A percentile compares a stretch with the other conserved stretches of the same genome.
phyloP scores from a whole-genome alignment of 352 stramenopile species.

The Bremia lactucae region DNA sequence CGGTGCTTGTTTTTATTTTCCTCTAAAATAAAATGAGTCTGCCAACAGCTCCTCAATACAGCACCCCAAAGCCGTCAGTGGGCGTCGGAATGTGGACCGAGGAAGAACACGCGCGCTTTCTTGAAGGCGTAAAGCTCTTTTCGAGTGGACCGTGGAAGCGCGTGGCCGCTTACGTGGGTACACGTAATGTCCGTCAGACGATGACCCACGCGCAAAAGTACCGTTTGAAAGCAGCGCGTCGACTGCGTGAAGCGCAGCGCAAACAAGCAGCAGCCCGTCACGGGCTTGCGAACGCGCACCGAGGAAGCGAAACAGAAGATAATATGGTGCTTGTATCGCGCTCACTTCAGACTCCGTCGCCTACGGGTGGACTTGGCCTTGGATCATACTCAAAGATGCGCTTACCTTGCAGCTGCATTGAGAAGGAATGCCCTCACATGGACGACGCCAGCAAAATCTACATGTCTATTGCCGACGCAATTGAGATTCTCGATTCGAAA shows the following conservation, averaged over 20 bases:
- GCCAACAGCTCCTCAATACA: slow-evolving; percentile 8
- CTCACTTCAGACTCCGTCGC: slow-evolving; percentile 9
- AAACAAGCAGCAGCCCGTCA: slow-evolving; percentile 34
- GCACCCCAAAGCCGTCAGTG: slow-evolving; percentile 10
- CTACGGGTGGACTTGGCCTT: slow-evolving; percentile 12
- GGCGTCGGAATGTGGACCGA: slow-evolving; percentile 51
- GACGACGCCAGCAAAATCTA: slow-evolving; percentile 28
- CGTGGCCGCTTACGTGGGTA: slow-evolving; percentile 60
- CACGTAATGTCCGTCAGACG: slow-evolving; percentile 66
- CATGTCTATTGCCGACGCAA: slow-evolving; percentile 35
- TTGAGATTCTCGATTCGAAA: slow-evolving; percentile 34
- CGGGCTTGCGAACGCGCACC: slow-evolving; percentile 19
- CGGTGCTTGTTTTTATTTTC: slow-evolving; percentile 7
- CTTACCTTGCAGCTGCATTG: slow-evolving; percentile 18
- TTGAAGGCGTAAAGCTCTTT: slow-evolving; percentile 69
- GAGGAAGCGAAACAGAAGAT: background rate
- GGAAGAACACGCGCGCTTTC: slow-evolving; percentile 60
- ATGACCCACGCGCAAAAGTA: slow-evolving; percentile 80
- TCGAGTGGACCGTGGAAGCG: slow-evolving; percentile 60
- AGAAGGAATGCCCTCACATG: slow-evolving; percentile 25
- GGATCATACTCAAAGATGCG: slow-evolving; percentile 24
- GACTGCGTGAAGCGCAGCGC: slow-evolving; percentile 40
- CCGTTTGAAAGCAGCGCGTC: slow-evolving; percentile 46
- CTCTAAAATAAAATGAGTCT: slow-evolving; percentile 16
- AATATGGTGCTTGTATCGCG: slow-evolving; percentile 4